phyloP scores from a whole-genome alignment of 2,329 filamentous ascomycete genomes.

The Fusarium sp. region DNA sequence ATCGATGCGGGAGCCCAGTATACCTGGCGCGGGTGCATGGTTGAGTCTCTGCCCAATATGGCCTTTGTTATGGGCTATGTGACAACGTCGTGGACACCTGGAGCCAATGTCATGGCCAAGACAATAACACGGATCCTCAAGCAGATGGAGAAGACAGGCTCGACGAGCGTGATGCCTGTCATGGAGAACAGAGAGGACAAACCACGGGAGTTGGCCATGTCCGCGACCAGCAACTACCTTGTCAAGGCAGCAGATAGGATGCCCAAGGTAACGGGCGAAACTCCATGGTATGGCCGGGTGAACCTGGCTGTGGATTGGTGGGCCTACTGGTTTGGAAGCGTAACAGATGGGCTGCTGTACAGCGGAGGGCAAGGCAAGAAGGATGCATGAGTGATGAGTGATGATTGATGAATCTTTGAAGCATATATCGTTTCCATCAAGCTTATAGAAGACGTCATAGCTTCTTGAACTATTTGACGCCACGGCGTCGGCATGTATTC shows the following conservation, averaged over 20 bases:
- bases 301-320: conserved; percentile 51
- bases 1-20: conserved; percentile 67
- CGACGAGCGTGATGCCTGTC: conserved; percentile 63
- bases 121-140: conserved; percentile 67
- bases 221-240: conserved; percentile 55
- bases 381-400: conserved; percentile 20
- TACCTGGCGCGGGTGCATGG: conserved; percentile 76
- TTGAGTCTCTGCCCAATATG: conserved; percentile 77
- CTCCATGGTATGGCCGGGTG: conserved; percentile 56
- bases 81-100: conserved; percentile 78
- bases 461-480: too few species aligned
- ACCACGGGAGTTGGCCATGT: conserved; percentile 47
- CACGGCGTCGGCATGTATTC: too few species aligned
- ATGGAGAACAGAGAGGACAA: conserved; percentile 49
- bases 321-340: conserved; percentile 50
- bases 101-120: conserved; percentile 68
- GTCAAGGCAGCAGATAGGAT: conserved; percentile 55
- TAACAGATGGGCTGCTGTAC: conserved; percentile 54
- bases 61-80: conserved; percentile 76
- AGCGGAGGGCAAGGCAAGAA: conserved; percentile 46
- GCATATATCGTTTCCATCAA: too few species aligned
- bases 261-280: conserved; percentile 55
- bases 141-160: conserved; percentile 65
- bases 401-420: not conserved
- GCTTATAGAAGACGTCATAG: too few species aligned